Conservation (phyloP, 2,329 filamentous ascomycete species). For the Chrysoporthe austroafricana region DNA sequence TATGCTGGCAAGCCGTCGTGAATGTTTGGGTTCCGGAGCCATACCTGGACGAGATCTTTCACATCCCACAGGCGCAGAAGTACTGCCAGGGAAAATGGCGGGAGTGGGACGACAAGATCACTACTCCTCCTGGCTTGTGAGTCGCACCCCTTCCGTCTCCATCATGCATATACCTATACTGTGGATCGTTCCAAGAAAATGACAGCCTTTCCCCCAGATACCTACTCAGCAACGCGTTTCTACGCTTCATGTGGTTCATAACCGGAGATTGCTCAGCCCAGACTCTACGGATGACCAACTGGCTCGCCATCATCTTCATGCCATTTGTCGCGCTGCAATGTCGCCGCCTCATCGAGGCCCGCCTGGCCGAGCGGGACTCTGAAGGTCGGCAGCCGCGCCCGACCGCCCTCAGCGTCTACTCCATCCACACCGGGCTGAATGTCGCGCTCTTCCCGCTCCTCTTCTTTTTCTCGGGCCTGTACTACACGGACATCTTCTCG, state of each 20-base stretch:
- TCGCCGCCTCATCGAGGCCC: constrained; percentile 55
- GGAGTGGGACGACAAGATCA: constrained; percentile 96
- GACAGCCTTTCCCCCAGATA: constrained; percentile 45
- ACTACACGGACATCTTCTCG: constrained; percentile 91
- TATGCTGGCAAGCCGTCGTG: constrained; percentile 46
- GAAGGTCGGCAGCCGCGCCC: constrained; percentile 23
- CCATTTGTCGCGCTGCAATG: constrained; percentile 53
- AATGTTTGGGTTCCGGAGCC: constrained; percentile 51
- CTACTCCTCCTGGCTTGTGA: constrained; percentile 87
- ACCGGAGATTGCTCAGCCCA: constrained; percentile 42
- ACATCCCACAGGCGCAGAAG: constrained; percentile 86
- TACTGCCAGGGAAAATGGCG: constrained; percentile 77
- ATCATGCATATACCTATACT: constrained; percentile 19
- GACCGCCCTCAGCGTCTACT: constrained; percentile 42
- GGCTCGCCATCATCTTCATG: constrained; percentile 46
- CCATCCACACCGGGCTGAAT: constrained; percentile 72
- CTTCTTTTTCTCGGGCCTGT: constrained; percentile 95
- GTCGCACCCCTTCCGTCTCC: constrained; percentile 34
- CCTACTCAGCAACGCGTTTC: constrained; percentile 47
- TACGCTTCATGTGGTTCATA: constrained; percentile 36
- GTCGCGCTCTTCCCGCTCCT: constrained; percentile 84
- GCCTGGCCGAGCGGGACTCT: constrained; percentile 39
- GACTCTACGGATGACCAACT: constrained; percentile 55
- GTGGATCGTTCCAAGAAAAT: constrained; percentile 6
- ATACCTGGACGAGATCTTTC: constrained; percentile 78